A percentile compares a stretch with the other conserved stretches of the same genome.
Evolutionary conservation across 352 stramenopile genomes (phyloP).

Genomic region (Vaucheria bursata): DNA sequence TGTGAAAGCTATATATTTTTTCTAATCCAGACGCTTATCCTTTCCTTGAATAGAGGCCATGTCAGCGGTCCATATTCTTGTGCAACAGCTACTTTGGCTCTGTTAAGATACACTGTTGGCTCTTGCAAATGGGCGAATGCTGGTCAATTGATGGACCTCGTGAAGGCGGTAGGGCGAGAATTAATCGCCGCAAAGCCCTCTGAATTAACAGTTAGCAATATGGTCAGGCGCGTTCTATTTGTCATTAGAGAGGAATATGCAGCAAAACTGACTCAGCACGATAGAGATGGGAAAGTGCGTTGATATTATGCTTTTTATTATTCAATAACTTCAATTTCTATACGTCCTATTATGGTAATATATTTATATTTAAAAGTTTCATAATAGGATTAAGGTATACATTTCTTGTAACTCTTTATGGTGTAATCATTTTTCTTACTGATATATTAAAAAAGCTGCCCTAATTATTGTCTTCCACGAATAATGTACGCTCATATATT

Average conservation of each 20-base stretch:
- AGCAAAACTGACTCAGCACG: slow-evolving; percentile 9
- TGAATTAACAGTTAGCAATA: slow-evolving; percentile 42
- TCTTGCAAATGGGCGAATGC: slow-evolving; percentile 47
- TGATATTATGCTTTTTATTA: too few relatives aligned
- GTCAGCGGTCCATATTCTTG: slow-evolving; percentile 38
- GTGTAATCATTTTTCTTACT: too few relatives aligned
- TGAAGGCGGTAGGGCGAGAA: slow-evolving; percentile 40
- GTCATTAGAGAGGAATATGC: slow-evolving; percentile 47
- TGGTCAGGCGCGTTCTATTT: slow-evolving; percentile 46
- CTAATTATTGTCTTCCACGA: too few relatives aligned
- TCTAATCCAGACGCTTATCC: background rate
- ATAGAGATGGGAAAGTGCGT: too few relatives aligned
- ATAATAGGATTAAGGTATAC: too few relatives aligned
- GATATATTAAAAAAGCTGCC: too few relatives aligned
- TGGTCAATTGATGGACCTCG: slow-evolving; percentile 44
- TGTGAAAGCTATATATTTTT: background rate
- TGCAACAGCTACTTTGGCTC: slow-evolving; percentile 31
- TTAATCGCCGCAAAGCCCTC: slow-evolving; percentile 41
- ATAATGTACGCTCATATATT: too few relatives aligned
- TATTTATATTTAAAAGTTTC: too few relatives aligned
- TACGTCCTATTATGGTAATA: too few relatives aligned
- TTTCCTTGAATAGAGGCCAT: slow-evolving; percentile 10
- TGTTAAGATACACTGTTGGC: slow-evolving; percentile 36
- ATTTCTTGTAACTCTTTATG: too few relatives aligned
- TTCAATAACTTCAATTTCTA: too few relatives aligned